Evolutionary conservation across 164 flowering plant species (phyloP).

Genomic region (Amborella trichopoda): DNA sequence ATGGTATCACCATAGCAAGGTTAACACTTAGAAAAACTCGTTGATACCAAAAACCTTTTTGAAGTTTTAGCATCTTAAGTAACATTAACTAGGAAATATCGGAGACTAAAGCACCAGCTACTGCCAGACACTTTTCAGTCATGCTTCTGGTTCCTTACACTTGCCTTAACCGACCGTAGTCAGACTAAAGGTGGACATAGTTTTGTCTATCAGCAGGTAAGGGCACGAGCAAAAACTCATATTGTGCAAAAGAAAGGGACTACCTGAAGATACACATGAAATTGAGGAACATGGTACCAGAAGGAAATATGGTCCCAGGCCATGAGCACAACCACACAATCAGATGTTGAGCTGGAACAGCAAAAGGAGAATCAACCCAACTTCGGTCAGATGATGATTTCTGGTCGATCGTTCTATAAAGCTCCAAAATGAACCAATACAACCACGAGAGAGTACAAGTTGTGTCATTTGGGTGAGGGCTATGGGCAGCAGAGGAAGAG

Average conservation of each 20-base stretch:
- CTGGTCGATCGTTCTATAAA: slow-evolving; percentile 62
- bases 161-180: too few species aligned
- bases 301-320: slow-evolving; percentile 71
- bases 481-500: slow-evolving; percentile 18
- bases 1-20: too few species aligned
- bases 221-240: too few species aligned
- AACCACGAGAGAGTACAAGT: slow-evolving; percentile 69
- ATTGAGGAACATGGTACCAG: slow-evolving; percentile 61
- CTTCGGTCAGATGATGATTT: slow-evolving; percentile 48
- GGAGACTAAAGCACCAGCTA: too few species aligned
- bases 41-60: too few species aligned
- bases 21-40: too few species aligned
- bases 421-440: slow-evolving; percentile 58
- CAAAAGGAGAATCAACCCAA: slow-evolving; percentile 92
- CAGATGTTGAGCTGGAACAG: slow-evolving; percentile 83
- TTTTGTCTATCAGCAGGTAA: too few species aligned
- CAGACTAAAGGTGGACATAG: too few species aligned
- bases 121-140: too few species aligned
- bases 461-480: slow-evolving; percentile 87
- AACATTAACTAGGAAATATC: too few species aligned
- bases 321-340: slow-evolving; percentile 77
- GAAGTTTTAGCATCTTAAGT: too few species aligned
- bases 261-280: background rate
- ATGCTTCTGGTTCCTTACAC: too few species aligned
- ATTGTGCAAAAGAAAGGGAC: background rate